Evolutionary conservation across 2,329 filamentous ascomycete species (phyloP).

Genomic region (Penicillium sp.): DNA sequence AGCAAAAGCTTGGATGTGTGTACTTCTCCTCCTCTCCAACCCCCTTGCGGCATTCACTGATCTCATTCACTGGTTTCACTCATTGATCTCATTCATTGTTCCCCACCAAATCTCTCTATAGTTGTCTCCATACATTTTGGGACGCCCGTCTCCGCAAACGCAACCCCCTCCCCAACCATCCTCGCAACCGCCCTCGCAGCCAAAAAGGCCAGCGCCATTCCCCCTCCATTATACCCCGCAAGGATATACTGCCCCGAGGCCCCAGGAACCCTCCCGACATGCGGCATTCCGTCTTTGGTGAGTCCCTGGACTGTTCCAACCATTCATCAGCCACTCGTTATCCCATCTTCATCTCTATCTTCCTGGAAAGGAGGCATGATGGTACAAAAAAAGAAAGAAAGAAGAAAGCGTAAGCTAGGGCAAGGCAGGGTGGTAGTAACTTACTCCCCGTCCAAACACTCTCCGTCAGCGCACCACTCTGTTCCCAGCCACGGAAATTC

Average conservation of each 20-base stretch:
- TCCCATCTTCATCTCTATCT: no score
- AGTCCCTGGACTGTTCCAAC: neutral
- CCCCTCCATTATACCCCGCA: conserved; percentile 69
- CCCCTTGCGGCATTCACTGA: no score
- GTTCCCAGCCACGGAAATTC: conserved; percentile 42
- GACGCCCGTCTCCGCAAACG: neutral
- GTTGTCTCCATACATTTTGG: neutral
- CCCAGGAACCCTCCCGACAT: conserved; percentile 57
- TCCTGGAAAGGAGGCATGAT: no score
- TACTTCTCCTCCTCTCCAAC: no score
- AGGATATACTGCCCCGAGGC: conserved; percentile 59
- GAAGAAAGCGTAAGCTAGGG: no score
- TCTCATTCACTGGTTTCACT: no score
- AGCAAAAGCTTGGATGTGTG: no score
- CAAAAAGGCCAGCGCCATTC: conserved; percentile 68
- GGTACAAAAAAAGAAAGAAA: no score
- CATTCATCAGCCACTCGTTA: no score
- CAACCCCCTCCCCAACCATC: conserved; percentile 52
- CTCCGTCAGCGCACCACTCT: conserved; percentile 37
- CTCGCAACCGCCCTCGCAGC: conserved; percentile 62
- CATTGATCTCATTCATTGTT: no score
- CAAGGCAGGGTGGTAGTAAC: conserved; percentile 15
- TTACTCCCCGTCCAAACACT: conserved; percentile 41
- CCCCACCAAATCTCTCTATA: no score
- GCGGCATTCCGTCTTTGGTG: conserved; percentile 52